Percentiles rank a stretch among this genome's conserved stretches.
Conservation (phyloP, 441 rosid species). For the Francoa sonchifolia region DNA sequence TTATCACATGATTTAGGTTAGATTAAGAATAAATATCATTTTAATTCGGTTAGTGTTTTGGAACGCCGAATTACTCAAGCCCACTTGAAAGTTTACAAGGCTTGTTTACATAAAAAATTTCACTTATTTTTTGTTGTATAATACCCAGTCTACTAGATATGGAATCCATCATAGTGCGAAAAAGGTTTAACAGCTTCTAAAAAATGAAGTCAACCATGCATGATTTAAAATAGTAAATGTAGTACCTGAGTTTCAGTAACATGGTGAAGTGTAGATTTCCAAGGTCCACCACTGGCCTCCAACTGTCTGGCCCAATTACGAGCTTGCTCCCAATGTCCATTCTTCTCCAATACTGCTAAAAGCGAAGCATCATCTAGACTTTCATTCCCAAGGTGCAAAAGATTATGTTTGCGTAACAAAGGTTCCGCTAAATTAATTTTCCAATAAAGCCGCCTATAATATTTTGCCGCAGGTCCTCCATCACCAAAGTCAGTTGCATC, state of each 20-base stretch:
- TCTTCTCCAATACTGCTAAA: constrained; percentile 68
- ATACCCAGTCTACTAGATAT: no score
- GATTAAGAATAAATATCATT: no score
- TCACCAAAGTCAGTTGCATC: constrained; percentile 88
- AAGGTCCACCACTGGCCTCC: constrained; percentile 78
- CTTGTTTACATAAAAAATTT: no score
- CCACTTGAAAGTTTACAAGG: no score
- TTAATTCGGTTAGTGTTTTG: no score
- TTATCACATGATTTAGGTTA: no score
- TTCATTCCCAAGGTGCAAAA: constrained; percentile 68
- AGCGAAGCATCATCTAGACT: constrained; percentile 90
- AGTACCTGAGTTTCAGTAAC: constrained; percentile 95
- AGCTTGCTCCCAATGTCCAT: constrained; percentile 95
- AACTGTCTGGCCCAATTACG: constrained; percentile 97
- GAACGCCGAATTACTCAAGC: no score
- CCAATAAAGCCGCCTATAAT: constrained; percentile 77
- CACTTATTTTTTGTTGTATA: no score
- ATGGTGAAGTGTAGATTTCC: constrained; percentile 84
- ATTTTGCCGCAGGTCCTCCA: constrained; percentile 72
- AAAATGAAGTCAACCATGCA: no score
- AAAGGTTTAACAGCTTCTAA: no score
- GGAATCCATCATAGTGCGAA: no score
- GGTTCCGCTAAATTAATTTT: constrained; percentile 97
- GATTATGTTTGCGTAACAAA: constrained; percentile 53
- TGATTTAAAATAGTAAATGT: no score